Base-by-base conservation (phyloP, 2,329 filamentous ascomycete species). In the Aspergillus nomiae region DNA sequence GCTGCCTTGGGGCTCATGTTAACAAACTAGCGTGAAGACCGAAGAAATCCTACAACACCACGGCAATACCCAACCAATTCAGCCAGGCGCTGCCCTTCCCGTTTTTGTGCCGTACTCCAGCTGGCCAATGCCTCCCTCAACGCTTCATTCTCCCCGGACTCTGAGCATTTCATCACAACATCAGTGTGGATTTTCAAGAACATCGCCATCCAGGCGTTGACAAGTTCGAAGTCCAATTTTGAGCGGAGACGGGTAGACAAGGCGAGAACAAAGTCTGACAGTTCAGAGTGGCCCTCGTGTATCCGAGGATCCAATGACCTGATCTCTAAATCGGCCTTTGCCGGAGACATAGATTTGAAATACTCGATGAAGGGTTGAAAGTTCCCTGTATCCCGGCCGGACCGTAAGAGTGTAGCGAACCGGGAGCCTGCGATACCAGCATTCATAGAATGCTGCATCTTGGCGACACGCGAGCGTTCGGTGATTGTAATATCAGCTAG, bases 131-230 rank as follows among this genome's bases (percentile, higher is more conserved):
- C 87, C 1, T 78, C 80, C 53, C 88, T 82, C 16, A 94, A 76
- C 34, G 76, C 71, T 67, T 81, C 64, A 30, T 69, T 63, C 53
- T 71, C 70, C 50, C 83, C 79, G 81, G 81, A 73, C 43, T 79
- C 78, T 38, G 80, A 76, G 41, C 75, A 77, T 54, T 72, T 63
- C 8, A 80, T 76, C 16, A 91, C 80, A 19, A 84, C 79, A 64
- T 90, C 88, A 8, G 84, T 85, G 77, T 98, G 94, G 46, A 97
- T 81, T 55, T 89, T 87, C 63, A 99, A 76, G 73, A 98, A 96
- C 1, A 98, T 94, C 2, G 90, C 89, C 93, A 99, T 98, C 94
- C 95, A 99, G 0, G 93, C 92, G 78, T 98, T 94, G 19, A 92
- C 91, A 45, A 99, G 84, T 79, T 99, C 95, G 77, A 96, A 99